Base-by-base conservation (phyloP, 2,329 filamentous ascomycete species). In the Aspergillus sp. region DNA sequence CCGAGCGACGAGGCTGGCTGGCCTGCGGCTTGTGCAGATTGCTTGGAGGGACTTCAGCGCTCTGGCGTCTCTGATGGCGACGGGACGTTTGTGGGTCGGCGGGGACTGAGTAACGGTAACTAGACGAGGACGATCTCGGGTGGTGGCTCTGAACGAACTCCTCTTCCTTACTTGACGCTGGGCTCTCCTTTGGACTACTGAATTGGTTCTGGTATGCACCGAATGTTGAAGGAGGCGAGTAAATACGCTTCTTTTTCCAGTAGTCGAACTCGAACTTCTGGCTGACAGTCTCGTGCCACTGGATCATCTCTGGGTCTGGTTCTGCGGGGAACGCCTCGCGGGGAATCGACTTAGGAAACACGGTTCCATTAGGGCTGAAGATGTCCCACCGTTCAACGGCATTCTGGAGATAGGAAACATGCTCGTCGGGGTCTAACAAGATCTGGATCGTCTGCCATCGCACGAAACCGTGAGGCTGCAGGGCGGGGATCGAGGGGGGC, bases 381-480 rank as follows among this genome's bases (percentile, higher is more conserved):
- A 98, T 82, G 37, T 86, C 82, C 84, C 92, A 97, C 62, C 89
- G 81, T 60, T 83, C 83, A 3, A 96, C 89, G 0, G 92, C 91
- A 67, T 85, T 87, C 67, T 95, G 91, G 23, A 99, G 75, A 66
- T 92, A 93, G 0, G 86, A 86, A 1, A 92, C 89, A 76, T 98
- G 93, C 67, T 96, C 90, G 65, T 95, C 89, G 0, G 95, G 95
- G 2, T 88, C 90, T 2, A 98, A 83, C 37, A 98, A 79, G 21
- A 96, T 83, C 76, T 98, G 91, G 55, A 98, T 90, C 0, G 90
- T 91, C 78, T 96, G 89, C 93, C 93, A 99, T 72, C 91, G 87
- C 44, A 93, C 90, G 73, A 96, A 99, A 41, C 95, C 95, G 68
- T 86, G 85, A 0, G 84, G 81, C 37, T 93, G 96, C 56, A 99